Evolutionary conservation across 2,329 filamentous ascomycete genomes (phyloP), one percentile per base, ranked within the genome.

Genomic region (Atkinsonella texensis): DNA sequence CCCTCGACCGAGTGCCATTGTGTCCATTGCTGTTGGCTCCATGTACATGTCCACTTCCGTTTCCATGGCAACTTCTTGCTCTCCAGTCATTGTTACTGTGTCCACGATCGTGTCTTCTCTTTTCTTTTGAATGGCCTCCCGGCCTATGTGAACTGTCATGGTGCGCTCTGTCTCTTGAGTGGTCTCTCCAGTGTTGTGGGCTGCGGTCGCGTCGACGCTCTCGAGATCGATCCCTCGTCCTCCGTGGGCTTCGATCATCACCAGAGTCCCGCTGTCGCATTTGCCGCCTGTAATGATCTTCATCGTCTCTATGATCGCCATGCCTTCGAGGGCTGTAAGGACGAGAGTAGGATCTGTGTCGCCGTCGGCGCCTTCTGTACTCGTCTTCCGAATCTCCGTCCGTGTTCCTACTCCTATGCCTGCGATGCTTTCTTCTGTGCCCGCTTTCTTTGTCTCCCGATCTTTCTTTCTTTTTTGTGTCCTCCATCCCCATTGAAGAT

Each of bases 401-500:
- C 44, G 51, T 35, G 48, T 53, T 56, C 28, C 53, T 44, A 33
- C 53, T 55, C 23, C 53, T 39, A 31, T 55, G 53, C 41, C 51
- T 38, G 3, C 39, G 17, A 32, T 55, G 51, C 20, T 32, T 50
- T 17, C 15, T 43, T 17, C 28, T 46, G 28, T 55, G 70, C 33
- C 59, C 63, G 6, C 64, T 61, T 15, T 68, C 64, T 31, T 53
- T 63, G 31, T 59, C 58, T 39, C 55, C 58, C 33, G 60, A 58
- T 23, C 56, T 71, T 35, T 73, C 69, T 47, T 67, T 73, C 54
- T 73, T 73, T 43, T 62, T 69, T 4, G 74, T 70, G 13, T 77
- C 75, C 1, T 68, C 72, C 44, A 79, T 73, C 0, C 80, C 80
- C 68, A 82, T 81, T 10, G 77, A 74, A 0, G 78, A 76, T 28